phyloP scores from a whole-genome alignment of 345 rosid genomes.

The Brassica incana region DNA sequence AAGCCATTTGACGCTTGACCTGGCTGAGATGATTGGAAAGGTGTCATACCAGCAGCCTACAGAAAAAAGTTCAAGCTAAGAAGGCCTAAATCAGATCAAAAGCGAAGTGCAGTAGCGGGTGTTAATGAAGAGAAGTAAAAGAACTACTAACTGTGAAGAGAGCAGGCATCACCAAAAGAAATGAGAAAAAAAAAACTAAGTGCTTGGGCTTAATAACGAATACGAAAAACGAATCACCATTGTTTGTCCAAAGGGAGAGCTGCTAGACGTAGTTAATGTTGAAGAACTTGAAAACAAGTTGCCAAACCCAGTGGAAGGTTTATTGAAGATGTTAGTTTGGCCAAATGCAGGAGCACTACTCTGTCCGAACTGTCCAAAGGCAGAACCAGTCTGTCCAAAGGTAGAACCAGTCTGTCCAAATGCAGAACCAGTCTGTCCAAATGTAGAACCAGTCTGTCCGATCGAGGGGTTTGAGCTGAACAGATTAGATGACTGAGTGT shows the following conservation, averaged over 20 bases:
- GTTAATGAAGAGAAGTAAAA: not conserved
- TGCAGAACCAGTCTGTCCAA: conserved; percentile 54
- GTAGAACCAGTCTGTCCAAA: conserved; percentile 56
- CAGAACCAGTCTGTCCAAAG: conserved; percentile 58
- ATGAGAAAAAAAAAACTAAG: conserved; percentile 27
- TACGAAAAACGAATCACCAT: conserved; percentile 42
- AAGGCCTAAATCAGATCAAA: conserved; percentile 1
- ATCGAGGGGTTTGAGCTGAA: conserved; percentile 57
- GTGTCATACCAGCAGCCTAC: conserved; percentile 57
- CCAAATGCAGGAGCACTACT: conserved; percentile 53
- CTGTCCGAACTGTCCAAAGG: conserved; percentile 66
- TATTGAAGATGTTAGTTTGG: conserved; percentile 56
- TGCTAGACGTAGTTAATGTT: conserved; percentile 48
- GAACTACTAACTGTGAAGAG: conserved; percentile 1
- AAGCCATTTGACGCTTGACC: conserved; percentile 34
- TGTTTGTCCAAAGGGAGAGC: conserved; percentile 58
- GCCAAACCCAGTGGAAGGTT: conserved; percentile 61
- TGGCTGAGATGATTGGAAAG: conserved; percentile 57
- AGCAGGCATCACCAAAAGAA: conserved; percentile 5
- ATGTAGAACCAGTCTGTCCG: conserved; percentile 63
- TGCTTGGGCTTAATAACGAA: not conserved
- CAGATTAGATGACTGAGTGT: conserved; percentile 61
- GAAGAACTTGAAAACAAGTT: conserved; percentile 62
- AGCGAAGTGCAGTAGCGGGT: conserved; percentile 2
- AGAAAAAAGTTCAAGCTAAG: conserved; percentile 4